Percentiles rank a stretch among this genome's conserved stretches.
These are phyloP conservation scores for Tuber microsphaerosporum DNA, from an alignment of 495 filamentous ascomycete species.

Conservation along the genomic window DNA sequence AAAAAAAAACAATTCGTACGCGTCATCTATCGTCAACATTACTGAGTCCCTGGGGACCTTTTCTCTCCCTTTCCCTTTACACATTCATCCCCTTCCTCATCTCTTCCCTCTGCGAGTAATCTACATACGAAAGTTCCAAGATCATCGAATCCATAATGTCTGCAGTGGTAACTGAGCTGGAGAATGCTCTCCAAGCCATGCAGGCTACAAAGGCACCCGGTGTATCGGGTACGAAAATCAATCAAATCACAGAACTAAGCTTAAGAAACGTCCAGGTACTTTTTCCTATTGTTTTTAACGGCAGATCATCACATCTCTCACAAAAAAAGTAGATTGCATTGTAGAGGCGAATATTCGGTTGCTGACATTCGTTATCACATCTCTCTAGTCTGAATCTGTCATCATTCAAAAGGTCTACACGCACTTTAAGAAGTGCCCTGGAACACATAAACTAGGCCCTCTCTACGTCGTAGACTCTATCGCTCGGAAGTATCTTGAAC, in stretches of 20 bases:
- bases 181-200: constrained; percentile 84
- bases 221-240: constrained; percentile 84
- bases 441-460: constrained; percentile 94
- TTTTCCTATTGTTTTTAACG: constrained; percentile 31
- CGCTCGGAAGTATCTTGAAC: constrained; percentile 96
- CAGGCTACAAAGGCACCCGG: constrained; percentile 83
- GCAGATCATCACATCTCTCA: constrained; percentile 11
- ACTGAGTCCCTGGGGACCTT: background rate
- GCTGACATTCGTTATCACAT: constrained; percentile 28
- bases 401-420: constrained; percentile 94
- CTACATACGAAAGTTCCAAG: constrained; percentile 26
- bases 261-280: constrained; percentile 90
- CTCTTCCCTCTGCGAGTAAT: constrained; percentile 24
- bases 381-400: constrained; percentile 76
- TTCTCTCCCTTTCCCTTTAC: constrained; percentile 1
- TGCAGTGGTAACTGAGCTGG: constrained; percentile 81
- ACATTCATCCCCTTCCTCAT: constrained; percentile 3
- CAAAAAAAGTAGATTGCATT: constrained; percentile 20
- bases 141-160: constrained; percentile 41
- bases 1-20: constrained; percentile 34
- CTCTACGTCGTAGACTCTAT: constrained; percentile 99
- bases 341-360: constrained; percentile 37
- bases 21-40: constrained; percentile 19
- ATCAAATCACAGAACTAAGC: constrained; percentile 73
- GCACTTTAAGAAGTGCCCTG: constrained; percentile 91